These are phyloP conservation scores for Fraxinus latifolia DNA, from an alignment of 305 asterid species.

Conservation along the genomic window DNA sequence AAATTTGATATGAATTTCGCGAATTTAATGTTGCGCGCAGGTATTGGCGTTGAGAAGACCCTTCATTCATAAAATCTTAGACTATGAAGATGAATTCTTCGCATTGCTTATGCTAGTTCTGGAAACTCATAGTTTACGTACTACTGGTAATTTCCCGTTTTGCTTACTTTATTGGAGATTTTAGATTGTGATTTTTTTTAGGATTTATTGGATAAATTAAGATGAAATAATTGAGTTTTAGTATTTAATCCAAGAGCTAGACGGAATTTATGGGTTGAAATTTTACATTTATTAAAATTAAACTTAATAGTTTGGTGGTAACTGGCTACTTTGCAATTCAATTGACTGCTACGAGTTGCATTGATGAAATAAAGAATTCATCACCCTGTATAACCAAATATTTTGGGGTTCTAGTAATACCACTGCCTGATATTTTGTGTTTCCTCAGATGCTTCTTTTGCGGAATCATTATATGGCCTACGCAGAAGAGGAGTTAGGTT, in stretches of 20 bases:
- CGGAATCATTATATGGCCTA: conserved; percentile 88
- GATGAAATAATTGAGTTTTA: conserved; percentile 5
- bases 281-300: not conserved
- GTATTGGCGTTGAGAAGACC: conserved; percentile 90
- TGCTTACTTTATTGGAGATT: conserved; percentile 2
- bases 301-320: not conserved
- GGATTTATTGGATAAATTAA: conserved; percentile 1
- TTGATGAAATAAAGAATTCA: not conserved
- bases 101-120: conserved; percentile 89
- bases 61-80: conserved; percentile 79
- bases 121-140: conserved; percentile 91
- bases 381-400: not conserved
- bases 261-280: not conserved
- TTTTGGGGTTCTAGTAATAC: conserved; percentile 9
- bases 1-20: conserved; percentile 2
- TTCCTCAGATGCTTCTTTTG: conserved; percentile 79
- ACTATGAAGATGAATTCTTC: conserved; percentile 87
- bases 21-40: conserved; percentile 35
- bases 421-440: conserved; percentile 22
- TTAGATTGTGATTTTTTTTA: not conserved
- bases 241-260: not conserved
- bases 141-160: conserved; percentile 48
- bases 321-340: not conserved
- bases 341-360: not conserved
- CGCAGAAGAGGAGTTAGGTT: conserved; percentile 74